Evolutionary conservation across 2,329 filamentous ascomycete genomes (phyloP), one percentile per base, ranked within the genome.

Genomic region (Fusarium zealandicum): DNA sequence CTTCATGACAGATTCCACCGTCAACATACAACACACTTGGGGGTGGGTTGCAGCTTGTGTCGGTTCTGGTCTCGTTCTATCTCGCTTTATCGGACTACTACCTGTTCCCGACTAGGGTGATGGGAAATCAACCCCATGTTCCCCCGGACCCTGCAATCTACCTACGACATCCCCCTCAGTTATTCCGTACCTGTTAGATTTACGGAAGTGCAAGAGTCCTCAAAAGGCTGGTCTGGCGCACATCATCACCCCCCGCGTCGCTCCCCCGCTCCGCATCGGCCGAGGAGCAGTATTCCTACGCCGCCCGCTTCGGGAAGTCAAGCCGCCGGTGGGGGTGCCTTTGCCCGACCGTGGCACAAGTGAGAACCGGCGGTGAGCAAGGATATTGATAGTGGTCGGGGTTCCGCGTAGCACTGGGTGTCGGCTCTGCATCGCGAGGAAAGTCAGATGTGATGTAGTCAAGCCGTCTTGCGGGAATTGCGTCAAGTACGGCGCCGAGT

Each of bases 371-470:
- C 65, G 64, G 65, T 67, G 65, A 67, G 54, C 47, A 43, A 50
- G 42, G 46, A 43, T 55, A 62, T 36, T 59, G 67, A 63, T 39
- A 61, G 73, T 75, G 73, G 74, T 75, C 39, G 73, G 75, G 18
- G 70, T 76, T 27, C 72, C 72, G 43, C 70, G 72, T 35, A 76
- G 70, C 58, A 73, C 65, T 54, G 69, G 67, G 57, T 78, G 76
- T 61, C 69, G 70, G 47, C 67, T 76, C 32, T 77, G 76, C 64
- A 70, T 74, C 52, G 73, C 71, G 64, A 70, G 76, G 48, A 72
- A 72, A 40, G 71, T 77, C 52, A 75, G 78, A 69, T 81, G 80
- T 56, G 79, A 82, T 61, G 73, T 80, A 64, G 67, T 58, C 17
- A 72, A 70, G 10, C 79, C 78, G 10, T 68, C 64, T 46, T 77